Percentiles rank a stretch among this genome's conserved stretches.
These are phyloP conservation scores for Mortierella sp. DNA, from an alignment of 371 early-diverging fungal species.

Conservation along the genomic window DNA sequence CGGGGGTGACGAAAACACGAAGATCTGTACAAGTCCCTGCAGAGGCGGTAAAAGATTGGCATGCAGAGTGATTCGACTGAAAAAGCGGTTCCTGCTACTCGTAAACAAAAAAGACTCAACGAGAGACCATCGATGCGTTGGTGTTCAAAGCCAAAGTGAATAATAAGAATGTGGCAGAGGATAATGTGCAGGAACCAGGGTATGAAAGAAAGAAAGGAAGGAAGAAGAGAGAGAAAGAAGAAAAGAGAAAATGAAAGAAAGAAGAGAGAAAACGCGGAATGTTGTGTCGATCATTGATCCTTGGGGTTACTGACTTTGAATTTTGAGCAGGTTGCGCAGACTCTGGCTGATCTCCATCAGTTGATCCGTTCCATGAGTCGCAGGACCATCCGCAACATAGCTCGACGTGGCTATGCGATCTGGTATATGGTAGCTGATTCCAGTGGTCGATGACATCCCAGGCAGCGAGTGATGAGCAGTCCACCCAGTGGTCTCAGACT, in stretches of 20 bases:
- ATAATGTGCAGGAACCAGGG: too few species aligned
- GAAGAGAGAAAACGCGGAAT: neutral
- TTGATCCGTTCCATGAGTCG: constrained; percentile 13
- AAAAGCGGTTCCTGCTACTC: too few species aligned
- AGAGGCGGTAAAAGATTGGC: neutral
- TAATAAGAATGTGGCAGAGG: too few species aligned
- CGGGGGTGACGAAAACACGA: neutral
- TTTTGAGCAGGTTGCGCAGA: constrained; percentile 55
- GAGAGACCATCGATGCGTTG: too few species aligned
- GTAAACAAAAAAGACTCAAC: too few species aligned
- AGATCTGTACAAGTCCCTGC: too few species aligned
- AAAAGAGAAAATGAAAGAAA: constrained; percentile 2
- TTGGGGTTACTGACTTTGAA: constrained; percentile 55
- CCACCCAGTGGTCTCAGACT: constrained; percentile 16
- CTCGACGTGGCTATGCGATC: constrained; percentile 55
- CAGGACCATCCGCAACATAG: constrained; percentile 15
- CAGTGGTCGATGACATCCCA: too few species aligned
- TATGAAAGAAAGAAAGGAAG: neutral
- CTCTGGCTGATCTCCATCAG: constrained; percentile 56
- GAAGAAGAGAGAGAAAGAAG: neutral
- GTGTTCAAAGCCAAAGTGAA: too few species aligned
- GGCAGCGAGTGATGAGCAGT: constrained; percentile 32
- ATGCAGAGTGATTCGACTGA: too few species aligned
- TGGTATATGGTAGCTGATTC: constrained; percentile 48
- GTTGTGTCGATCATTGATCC: neutral